Conservation (phyloP, 768 basidiomycete genomes). For the Trametes meyenii region DNA sequence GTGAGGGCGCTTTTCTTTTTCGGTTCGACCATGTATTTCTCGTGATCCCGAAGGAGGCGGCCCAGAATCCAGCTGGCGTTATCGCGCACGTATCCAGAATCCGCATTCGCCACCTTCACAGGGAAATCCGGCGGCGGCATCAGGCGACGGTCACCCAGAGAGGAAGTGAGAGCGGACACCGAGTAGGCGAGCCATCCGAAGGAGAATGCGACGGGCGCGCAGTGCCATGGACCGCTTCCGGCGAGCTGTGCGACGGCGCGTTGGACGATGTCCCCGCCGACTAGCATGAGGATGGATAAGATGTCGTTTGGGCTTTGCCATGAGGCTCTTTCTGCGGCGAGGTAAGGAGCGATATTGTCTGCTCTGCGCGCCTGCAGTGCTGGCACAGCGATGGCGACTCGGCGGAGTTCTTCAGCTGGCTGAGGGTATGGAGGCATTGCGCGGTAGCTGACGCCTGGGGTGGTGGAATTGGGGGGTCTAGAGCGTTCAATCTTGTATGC, state of each 20-base stretch:
- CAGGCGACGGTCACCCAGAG: constrained; percentile 32
- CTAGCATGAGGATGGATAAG: constrained; percentile 33
- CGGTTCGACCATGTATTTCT: constrained; percentile 4
- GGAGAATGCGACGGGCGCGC: constrained; percentile 36
- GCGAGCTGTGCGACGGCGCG: constrained; percentile 35
- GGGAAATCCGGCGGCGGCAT: constrained; percentile 32
- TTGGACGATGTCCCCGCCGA: constrained; percentile 39
- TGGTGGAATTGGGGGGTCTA: no score
- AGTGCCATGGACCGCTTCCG: constrained; percentile 20
- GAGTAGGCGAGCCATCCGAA: constrained; percentile 41
- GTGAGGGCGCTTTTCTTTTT: constrained; percentile 23
- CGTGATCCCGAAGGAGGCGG: constrained; percentile 35
- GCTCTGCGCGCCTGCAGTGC: no score
- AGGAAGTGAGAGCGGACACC: constrained; percentile 30
- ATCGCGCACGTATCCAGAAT: constrained; percentile 30
- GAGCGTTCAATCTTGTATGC: no score
- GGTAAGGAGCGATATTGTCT: not conserved
- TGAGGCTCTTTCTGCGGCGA: constrained; percentile 12
- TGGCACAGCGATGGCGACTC: no score
- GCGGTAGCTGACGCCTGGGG: no score
- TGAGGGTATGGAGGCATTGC: no score
- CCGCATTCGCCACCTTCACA: constrained; percentile 27
- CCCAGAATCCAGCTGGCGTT: constrained; percentile 35
- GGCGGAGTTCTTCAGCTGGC: no score
- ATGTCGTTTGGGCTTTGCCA: constrained; percentile 35